phyloP scores from a whole-genome alignment of 305 asterid genomes.

The Fraxinus paxiana region DNA sequence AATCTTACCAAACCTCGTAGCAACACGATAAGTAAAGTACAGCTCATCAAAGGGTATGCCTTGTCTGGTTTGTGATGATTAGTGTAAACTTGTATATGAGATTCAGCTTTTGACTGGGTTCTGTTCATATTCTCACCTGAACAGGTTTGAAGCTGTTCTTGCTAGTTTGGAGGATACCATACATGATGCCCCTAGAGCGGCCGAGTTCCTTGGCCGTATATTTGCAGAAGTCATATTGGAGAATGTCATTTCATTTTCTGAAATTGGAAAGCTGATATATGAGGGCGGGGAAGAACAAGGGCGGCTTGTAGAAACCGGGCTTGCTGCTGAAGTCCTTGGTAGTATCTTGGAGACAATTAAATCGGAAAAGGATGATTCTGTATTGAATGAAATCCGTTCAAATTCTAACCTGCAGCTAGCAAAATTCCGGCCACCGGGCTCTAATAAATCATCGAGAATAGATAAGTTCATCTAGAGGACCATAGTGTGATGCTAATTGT shows the following conservation, averaged over 20 bases:
- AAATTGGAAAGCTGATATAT: conserved; percentile 32
- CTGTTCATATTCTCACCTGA: background rate
- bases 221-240: conserved; percentile 36
- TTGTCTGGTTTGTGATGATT: background rate
- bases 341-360: conserved; percentile 36
- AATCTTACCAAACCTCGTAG: conserved; percentile 33
- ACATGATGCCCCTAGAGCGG: conserved; percentile 49
- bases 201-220: conserved; percentile 42
- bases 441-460: conserved; percentile 33
- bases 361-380: conserved; percentile 33
- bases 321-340: conserved; percentile 44
- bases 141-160: conserved; percentile 41
- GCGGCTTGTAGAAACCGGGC: conserved; percentile 39
- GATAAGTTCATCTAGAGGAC: conserved; percentile 38
- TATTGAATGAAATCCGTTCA: conserved; percentile 23
- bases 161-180: conserved; percentile 42
- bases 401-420: conserved; percentile 28
- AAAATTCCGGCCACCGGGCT: conserved; percentile 37
- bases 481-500: conserved; percentile 19
- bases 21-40: conserved; percentile 28
- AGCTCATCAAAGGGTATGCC: conserved; percentile 39
- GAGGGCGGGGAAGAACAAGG: conserved; percentile 51
- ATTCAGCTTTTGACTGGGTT: background rate
- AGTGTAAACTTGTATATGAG: background rate
- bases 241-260: conserved; percentile 26